These are phyloP conservation scores for Aurantiochytrium sp. DNA, from an alignment of 108 stramenopile species.

Conservation along the genomic window DNA sequence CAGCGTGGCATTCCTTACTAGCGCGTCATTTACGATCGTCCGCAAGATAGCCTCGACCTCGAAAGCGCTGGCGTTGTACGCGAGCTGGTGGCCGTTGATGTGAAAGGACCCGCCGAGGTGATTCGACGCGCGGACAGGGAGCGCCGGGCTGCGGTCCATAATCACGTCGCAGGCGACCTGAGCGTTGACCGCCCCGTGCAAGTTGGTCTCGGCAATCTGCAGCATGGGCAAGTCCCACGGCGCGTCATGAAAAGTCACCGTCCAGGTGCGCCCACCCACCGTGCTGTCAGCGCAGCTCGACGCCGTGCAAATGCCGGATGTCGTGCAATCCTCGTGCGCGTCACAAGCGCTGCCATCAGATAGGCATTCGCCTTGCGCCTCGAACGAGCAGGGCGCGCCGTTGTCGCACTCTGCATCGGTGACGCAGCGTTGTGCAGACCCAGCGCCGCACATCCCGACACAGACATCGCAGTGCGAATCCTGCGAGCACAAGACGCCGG, in stretches of 20 bases:
- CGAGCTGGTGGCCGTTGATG: background rate
- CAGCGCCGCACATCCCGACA: background rate
- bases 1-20: background rate
- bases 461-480: background rate
- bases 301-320: background rate
- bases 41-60: background rate
- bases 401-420: background rate
- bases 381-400: background rate
- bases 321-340: background rate
- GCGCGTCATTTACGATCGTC: background rate
- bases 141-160: background rate
- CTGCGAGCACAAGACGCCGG: background rate
- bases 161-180: background rate
- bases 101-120: background rate
- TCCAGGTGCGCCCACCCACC: background rate
- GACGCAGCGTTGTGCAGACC: background rate
- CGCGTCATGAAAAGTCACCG: background rate
- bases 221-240: constrained; percentile 1
- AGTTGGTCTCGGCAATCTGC: background rate
- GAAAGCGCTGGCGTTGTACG: background rate
- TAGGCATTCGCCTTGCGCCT: background rate
- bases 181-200: background rate
- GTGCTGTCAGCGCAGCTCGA: background rate
- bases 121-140: background rate
- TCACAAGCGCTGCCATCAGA: background rate